These are phyloP conservation scores for Calonectria honghensis DNA, from an alignment of 2,329 filamentous ascomycete species.

Conservation along the genomic window DNA sequence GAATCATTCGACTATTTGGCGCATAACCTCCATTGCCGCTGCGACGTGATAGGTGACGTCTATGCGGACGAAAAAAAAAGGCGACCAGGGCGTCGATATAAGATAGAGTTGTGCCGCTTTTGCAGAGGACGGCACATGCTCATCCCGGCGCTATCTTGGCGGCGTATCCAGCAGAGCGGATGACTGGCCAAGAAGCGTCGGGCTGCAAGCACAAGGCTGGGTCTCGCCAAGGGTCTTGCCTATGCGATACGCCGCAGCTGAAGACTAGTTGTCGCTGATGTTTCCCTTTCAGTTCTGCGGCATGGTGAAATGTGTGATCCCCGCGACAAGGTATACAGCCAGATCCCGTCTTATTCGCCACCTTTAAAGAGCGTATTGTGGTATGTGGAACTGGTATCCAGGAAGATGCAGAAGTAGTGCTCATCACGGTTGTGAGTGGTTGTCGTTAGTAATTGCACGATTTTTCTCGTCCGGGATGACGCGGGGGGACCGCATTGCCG, in stretches of 20 bases:
- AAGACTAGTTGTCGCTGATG: constrained; percentile 22
- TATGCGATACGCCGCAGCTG: constrained; percentile 29
- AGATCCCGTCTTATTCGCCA: neutral
- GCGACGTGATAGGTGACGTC: neutral
- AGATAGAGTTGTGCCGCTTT: constrained; percentile 31
- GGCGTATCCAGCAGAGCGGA: constrained; percentile 24
- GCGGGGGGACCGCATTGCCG: constrained; percentile 35
- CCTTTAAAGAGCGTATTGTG: neutral
- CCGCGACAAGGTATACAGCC: constrained; percentile 12
- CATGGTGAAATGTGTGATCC: constrained; percentile 24
- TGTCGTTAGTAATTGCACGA: constrained; percentile 40
- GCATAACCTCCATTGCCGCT: constrained; percentile 12
- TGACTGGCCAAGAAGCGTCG: constrained; percentile 25
- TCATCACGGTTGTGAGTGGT: constrained; percentile 34
- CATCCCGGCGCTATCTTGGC: constrained; percentile 22
- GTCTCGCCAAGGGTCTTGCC: constrained; percentile 31
- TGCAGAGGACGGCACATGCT: constrained; percentile 8
- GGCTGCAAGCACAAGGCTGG: constrained; percentile 22
- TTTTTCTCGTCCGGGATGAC: constrained; percentile 40
- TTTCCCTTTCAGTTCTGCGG: constrained; percentile 25
- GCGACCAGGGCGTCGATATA: constrained; percentile 21
- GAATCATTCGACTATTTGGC: constrained; percentile 6
- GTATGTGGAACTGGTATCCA: constrained; percentile 33
- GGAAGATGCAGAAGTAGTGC: constrained; percentile 28
- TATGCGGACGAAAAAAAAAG: neutral